These are phyloP conservation scores for Leccinum fibrillosum DNA, from an alignment of 768 basidiomycete genomes.

Conservation along the genomic window DNA sequence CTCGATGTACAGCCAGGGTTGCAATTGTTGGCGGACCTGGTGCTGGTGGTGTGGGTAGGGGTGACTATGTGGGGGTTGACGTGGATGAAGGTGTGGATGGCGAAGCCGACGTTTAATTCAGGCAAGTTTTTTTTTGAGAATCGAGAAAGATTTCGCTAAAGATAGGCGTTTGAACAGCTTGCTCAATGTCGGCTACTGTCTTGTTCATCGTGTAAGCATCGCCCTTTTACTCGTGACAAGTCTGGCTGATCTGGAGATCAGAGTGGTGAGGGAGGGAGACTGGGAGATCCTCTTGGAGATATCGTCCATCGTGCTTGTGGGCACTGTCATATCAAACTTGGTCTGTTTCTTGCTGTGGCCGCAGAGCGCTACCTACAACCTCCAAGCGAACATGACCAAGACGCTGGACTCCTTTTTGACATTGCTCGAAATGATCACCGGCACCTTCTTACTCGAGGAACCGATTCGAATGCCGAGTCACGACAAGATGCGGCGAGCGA, in stretches of 20 bases:
- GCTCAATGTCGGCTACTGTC: slow-evolving; percentile 81
- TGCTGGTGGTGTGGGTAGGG: slow-evolving; percentile 82
- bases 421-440: slow-evolving; percentile 75
- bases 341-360: slow-evolving; percentile 86
- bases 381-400: slow-evolving; percentile 82
- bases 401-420: slow-evolving; percentile 88
- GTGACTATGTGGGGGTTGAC: slow-evolving; percentile 77
- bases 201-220: slow-evolving; percentile 72
- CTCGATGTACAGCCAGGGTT: slow-evolving; percentile 67
- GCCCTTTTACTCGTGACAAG: background rate
- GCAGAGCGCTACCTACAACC: slow-evolving; percentile 75
- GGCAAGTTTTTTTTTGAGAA: slow-evolving; percentile 38
- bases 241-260: slow-evolving; percentile 26
- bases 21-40: slow-evolving; percentile 69
- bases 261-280: slow-evolving; percentile 89
- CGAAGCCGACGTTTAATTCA: slow-evolving; percentile 86
- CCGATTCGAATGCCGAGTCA: slow-evolving; percentile 53
- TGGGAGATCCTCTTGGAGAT: slow-evolving; percentile 69
- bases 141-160: background rate
- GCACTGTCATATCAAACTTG: slow-evolving; percentile 74
- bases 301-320: slow-evolving; percentile 72
- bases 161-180: slow-evolving; percentile 43
- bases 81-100: slow-evolving; percentile 92
- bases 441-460: slow-evolving; percentile 81
- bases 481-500: slow-evolving; percentile 71